Base-by-base conservation (phyloP, 148 eudicot genomes). In the Spergularia marina region DNA sequence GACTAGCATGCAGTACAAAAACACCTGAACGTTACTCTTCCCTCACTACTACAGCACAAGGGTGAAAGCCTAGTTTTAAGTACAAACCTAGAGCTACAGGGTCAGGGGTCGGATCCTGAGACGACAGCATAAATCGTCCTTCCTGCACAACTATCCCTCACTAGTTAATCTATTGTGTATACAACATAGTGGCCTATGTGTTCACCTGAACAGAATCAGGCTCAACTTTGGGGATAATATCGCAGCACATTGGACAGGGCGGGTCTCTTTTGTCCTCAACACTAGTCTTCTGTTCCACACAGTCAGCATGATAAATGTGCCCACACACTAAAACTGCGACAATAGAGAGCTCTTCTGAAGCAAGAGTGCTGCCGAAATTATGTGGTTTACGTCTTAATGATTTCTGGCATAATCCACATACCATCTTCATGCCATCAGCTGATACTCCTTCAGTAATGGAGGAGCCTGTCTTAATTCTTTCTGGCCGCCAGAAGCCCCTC, bases 301-400 rank as follows among this genome's bases (percentile, higher is more conserved):
- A 94, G 36, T 87, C 92, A 12, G 90, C 97, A 73, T 94, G 98
- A 82, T 81, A 94, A 40, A 80, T 78, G 65, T 94, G 98, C 34
- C 98, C 97, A 60, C 98, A 94, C 39, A 86, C 91, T 82, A 94
- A 77, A 77, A 94, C 89, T 10, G 93, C 97, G 54, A 87, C 90
- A 39, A 89, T 89, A 13, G 90, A 87, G 39, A 78, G 79, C 69
- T 91, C 92, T 25, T 78, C 86, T 12, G 82, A 74, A 12, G 85
- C 54, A 2, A 85, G 30, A 30, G 79, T 30, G 70, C 75, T 73
- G 10, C 82, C 90, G 0, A 81, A 65, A 53, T 76, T 65, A 55
- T 74, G 80, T 5, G 83, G 85, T 66, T 86, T 89, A 63, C 86
- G 85, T 80, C 85, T 79, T 60, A 91, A 73, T 16, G 72, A 81